Percentiles rank a stretch among this genome's conserved stretches.
Evolutionary conservation across 2,329 filamentous ascomycete genomes (phyloP).

Genomic region (Monosporascus sp.): DNA sequence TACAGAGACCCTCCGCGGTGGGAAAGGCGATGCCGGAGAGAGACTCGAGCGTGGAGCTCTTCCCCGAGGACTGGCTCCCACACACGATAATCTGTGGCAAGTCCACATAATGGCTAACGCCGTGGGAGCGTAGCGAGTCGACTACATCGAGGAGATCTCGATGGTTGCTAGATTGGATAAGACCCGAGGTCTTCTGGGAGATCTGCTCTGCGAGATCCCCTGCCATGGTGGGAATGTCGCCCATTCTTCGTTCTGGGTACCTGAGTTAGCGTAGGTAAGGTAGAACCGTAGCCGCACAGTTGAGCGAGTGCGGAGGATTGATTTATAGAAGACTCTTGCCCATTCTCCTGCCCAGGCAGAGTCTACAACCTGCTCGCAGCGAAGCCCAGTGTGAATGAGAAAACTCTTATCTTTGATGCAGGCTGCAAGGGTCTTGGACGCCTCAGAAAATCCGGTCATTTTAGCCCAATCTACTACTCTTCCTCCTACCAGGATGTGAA

Average conservation of each 20-base stretch:
- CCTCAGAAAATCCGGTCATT: no score
- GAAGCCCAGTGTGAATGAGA: no score
- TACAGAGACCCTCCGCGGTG: slow-evolving; percentile 47
- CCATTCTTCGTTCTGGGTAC: not conserved
- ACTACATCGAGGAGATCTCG: slow-evolving; percentile 31
- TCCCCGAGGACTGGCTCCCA: slow-evolving; percentile 51
- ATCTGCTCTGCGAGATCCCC: slow-evolving; percentile 15
- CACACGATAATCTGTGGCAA: slow-evolving; percentile 41
- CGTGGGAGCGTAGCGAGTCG: slow-evolving; percentile 30
- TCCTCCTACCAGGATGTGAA: no score
- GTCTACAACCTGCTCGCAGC: no score
- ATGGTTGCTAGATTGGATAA: slow-evolving; percentile 27
- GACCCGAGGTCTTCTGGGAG: slow-evolving; percentile 16
- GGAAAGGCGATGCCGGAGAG: slow-evolving; percentile 52
- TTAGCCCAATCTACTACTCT: no score
- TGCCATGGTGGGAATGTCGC: slow-evolving; percentile 10
- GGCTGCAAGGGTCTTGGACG: no score
- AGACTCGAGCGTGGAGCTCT: slow-evolving; percentile 53
- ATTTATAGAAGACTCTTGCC: no score
- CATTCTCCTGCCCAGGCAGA: no score
- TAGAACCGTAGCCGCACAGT: no score
- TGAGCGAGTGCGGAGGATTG: no score
- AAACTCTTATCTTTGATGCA: no score
- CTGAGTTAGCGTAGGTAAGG: no score
- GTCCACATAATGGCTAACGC: slow-evolving; percentile 30